Conservation (phyloP, 1,284 basidiomycete genomes). For the Phellopilus nigrolimitatus region DNA sequence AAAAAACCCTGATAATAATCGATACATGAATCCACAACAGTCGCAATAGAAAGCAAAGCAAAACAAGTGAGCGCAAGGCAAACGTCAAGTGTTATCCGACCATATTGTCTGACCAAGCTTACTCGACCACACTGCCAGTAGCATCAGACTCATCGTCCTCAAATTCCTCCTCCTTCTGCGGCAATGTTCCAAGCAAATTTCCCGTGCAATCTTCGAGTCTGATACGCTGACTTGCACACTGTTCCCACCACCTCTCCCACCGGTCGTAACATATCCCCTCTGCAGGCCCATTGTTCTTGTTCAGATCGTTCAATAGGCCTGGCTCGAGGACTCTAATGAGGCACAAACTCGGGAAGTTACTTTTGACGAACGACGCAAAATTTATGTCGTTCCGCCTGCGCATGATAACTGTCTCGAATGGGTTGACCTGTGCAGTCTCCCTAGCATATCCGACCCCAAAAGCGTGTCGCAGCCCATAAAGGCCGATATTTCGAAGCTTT, state of each 20-base stretch:
- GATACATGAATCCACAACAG: too few species aligned
- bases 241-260: conserved; percentile 68
- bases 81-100: neutral
- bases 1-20: neutral
- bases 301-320: conserved; percentile 50
- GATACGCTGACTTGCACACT: conserved; percentile 42
- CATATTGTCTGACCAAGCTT: too few species aligned
- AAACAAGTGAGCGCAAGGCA: neutral
- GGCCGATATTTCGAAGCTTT: conserved; percentile 55
- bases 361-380: conserved; percentile 47
- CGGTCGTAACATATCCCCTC: conserved; percentile 42
- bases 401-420: conserved; percentile 42
- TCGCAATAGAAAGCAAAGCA: too few species aligned
- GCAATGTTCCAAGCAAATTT: conserved; percentile 50
- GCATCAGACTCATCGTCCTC: conserved; percentile 29
- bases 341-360: conserved; percentile 56
- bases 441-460: conserved; percentile 56
- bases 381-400: conserved; percentile 61
- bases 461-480: conserved; percentile 64
- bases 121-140: conserved; percentile 4
- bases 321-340: conserved; percentile 54
- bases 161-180: conserved; percentile 37
- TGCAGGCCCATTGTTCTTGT: conserved; percentile 45
- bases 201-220: conserved; percentile 68
- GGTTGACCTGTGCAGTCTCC: conserved; percentile 37